Conservation (phyloP, 163 green algal genomes). For the Chloroidium sp. region DNA sequence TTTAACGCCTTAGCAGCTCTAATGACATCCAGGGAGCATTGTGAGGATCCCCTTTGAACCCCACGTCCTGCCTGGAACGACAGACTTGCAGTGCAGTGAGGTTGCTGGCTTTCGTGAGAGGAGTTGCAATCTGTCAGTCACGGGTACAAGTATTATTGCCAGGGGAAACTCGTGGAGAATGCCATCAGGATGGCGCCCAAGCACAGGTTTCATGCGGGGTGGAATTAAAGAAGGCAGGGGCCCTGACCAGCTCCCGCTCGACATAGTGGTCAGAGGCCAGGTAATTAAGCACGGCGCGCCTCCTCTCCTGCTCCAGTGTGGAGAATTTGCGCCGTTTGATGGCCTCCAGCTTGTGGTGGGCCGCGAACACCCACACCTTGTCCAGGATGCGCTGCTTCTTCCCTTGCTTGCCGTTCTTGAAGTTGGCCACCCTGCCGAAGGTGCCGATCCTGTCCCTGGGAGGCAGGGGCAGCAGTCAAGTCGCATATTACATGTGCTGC, state of each 20-base stretch:
- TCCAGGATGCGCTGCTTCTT: background rate
- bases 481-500: too few species aligned
- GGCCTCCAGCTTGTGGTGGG: background rate
- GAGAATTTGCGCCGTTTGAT: conserved; percentile 1
- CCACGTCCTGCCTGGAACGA: too few species aligned
- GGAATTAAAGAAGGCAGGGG: background rate
- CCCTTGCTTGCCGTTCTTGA: background rate
- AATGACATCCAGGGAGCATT: too few species aligned
- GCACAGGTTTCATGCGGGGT: too few species aligned
- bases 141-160: too few species aligned
- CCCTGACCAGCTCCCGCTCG: conserved; percentile 1
- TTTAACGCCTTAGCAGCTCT: too few species aligned
- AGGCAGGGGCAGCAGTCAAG: background rate
- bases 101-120: too few species aligned
- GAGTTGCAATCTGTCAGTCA: too few species aligned
- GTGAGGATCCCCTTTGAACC: too few species aligned
- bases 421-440: background rate
- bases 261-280: conserved; percentile 1
- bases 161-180: too few species aligned
- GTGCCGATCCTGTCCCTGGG: conserved; percentile 4
- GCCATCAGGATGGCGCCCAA: too few species aligned
- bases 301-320: background rate
- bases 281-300: background rate
- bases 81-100: too few species aligned
- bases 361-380: background rate